Evolutionary conservation across 352 stramenopile species (phyloP).

Genomic region (Thalassiosira pacifica): DNA sequence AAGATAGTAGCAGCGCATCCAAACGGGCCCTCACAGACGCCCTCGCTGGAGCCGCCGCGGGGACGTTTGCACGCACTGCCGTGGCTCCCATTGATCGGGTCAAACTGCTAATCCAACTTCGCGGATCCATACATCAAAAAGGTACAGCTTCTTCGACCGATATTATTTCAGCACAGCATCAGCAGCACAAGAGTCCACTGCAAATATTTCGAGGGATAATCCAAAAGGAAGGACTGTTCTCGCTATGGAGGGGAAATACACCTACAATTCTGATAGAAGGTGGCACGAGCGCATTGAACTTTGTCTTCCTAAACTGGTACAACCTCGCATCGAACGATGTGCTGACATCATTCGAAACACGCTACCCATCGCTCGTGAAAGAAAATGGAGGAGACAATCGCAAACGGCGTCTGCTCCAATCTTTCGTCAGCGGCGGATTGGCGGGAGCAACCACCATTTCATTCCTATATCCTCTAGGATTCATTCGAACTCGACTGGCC

Average conservation of each 20-base stretch:
- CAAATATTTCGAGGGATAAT: constrained; percentile 25
- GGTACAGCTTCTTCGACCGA: too few species aligned
- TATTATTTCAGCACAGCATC: neutral
- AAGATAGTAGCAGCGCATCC: too few species aligned
- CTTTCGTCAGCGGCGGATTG: constrained; percentile 36
- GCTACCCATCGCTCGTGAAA: neutral
- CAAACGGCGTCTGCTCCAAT: constrained; percentile 25
- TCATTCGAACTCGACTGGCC: constrained; percentile 36
- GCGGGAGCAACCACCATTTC: constrained; percentile 31
- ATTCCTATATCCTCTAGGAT: constrained; percentile 41
- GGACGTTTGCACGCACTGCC: constrained; percentile 88
- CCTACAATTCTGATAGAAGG: constrained; percentile 30
- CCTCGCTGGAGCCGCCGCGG: constrained; percentile 73
- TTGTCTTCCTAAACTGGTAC: constrained; percentile 38
- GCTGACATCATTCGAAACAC: neutral
- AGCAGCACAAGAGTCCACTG: neutral
- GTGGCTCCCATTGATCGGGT: constrained; percentile 91
- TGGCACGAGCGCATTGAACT: constrained; percentile 24
- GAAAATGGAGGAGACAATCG: constrained; percentile 12
- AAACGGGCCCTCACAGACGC: too few species aligned
- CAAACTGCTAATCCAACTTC: constrained; percentile 88
- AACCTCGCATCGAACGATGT: constrained; percentile 12
- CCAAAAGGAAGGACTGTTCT: constrained; percentile 30
- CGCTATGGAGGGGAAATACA: constrained; percentile 36
- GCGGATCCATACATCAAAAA: neutral